These are phyloP conservation scores for Cicer pinnatifidum DNA, from an alignment of 306 rosid species.

Conservation along the genomic window DNA sequence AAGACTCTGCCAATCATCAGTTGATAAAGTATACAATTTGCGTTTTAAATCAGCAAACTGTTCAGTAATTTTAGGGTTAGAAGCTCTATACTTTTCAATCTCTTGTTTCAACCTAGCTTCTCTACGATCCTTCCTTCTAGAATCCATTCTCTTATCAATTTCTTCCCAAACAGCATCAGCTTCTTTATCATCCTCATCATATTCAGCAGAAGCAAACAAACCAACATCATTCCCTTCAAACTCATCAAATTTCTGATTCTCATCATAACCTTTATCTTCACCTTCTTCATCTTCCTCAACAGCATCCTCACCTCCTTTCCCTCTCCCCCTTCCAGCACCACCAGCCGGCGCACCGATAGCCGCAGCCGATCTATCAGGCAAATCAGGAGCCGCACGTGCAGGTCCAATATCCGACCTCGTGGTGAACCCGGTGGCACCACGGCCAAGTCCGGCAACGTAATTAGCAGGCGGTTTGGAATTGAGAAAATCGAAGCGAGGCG, in stretches of 20 bases:
- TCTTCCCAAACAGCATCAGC: conserved; percentile 96
- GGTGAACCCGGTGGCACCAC: conserved; percentile 94
- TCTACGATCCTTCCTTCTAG: conserved; percentile 84
- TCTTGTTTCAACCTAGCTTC: conserved; percentile 91
- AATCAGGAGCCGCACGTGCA: conserved; percentile 83
- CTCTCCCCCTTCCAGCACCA: conserved; percentile 61
- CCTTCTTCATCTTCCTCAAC: conserved; percentile 79
- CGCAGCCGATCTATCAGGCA: conserved; percentile 71
- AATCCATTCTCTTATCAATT: conserved; percentile 87
- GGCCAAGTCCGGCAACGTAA: conserved; percentile 89
- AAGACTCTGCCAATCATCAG: conserved; percentile 80
- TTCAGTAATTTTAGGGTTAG: conserved; percentile 83
- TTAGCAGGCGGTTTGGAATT: conserved; percentile 85
- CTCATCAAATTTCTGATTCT: conserved; percentile 88
- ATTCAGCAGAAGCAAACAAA: conserved; percentile 82
- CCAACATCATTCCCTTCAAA: conserved; percentile 94
- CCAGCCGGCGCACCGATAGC: conserved; percentile 55
- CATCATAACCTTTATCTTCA: conserved; percentile 82
- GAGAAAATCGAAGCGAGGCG: conserved; percentile 79
- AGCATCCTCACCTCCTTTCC: conserved; percentile 70
- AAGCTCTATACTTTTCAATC: conserved; percentile 86
- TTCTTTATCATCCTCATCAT: conserved; percentile 90
- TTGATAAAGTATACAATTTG: conserved; percentile 63
- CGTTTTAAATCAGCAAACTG: conserved; percentile 86
- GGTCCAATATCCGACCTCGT: conserved; percentile 89